Evolutionary conservation across 768 basidiomycete species (phyloP).

Genomic region (Suillus hirtellus): DNA sequence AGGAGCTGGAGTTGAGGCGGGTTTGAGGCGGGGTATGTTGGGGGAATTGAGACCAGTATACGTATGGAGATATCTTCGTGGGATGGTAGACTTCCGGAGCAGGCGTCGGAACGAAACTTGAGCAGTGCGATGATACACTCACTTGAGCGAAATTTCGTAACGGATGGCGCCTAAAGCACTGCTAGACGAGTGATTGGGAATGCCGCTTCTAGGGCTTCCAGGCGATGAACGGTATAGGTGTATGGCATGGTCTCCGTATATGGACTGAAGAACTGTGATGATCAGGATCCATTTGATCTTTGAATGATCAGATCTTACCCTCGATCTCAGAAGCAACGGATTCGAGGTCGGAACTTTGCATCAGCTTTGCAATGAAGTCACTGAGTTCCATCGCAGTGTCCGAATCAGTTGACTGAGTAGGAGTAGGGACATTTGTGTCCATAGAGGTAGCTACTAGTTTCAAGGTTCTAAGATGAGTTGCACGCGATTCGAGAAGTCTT

Average conservation of each 20-base stretch:
- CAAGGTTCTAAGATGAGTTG: neutral
- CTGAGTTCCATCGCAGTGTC: constrained; percentile 22
- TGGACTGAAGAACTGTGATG: constrained; percentile 70
- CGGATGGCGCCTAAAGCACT: constrained; percentile 44
- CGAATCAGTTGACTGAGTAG: neutral
- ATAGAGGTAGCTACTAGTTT: neutral
- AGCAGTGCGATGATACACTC: constrained; percentile 28
- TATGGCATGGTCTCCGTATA: constrained; percentile 72
- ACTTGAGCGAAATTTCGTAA: constrained; percentile 68
- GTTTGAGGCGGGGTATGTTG: constrained; percentile 61
- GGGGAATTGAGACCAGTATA: constrained; percentile 58
- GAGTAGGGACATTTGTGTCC: neutral
- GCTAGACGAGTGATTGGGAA: constrained; percentile 21
- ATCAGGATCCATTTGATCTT: constrained; percentile 5
- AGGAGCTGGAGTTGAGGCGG: constrained; percentile 85
- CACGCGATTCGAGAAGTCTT: neutral
- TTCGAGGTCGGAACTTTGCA: constrained; percentile 39
- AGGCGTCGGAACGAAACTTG: neutral
- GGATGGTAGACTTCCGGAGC: constrained; percentile 46
- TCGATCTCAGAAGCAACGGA: constrained; percentile 48
- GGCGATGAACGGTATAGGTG: constrained; percentile 52
- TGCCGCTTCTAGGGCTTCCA: constrained; percentile 13
- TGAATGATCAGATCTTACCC: constrained; percentile 29
- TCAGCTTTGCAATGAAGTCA: constrained; percentile 31
- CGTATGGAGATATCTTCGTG: constrained; percentile 53